These are phyloP conservation scores for Saccharomycopsis oosterbeekiorum DNA, from an alignment of 805 yeast genomes.

Conservation along the genomic window DNA sequence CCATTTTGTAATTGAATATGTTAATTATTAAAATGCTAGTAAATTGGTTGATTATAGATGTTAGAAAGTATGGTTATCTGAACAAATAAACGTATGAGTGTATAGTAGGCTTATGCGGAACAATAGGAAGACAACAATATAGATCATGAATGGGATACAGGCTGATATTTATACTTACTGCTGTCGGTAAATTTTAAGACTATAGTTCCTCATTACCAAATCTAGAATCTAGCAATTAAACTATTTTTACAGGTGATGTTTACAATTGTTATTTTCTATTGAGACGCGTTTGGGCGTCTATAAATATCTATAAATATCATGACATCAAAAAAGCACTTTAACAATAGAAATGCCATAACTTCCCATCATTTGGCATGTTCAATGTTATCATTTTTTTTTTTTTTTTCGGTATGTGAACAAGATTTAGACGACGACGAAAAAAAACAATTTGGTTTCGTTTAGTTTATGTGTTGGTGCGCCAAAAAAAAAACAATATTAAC, in stretches of 20 bases:
- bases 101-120: too few species aligned
- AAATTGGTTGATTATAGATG: too few species aligned
- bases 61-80: too few species aligned
- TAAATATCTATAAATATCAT: neutral
- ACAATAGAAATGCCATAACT: neutral
- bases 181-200: neutral
- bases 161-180: neutral
- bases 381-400: neutral
- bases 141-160: neutral
- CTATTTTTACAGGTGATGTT: neutral
- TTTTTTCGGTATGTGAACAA: neutral
- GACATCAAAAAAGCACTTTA: neutral
- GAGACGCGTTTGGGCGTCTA: neutral
- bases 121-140: too few species aligned
- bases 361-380: neutral
- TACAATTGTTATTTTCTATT: neutral
- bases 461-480: neutral
- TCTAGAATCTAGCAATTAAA: neutral
- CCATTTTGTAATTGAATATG: constrained; percentile 9
- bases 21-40: neutral
- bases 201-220: neutral
- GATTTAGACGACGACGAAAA: neutral
- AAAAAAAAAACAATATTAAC: neutral
- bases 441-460: neutral
- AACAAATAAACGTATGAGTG: too few species aligned